Conservation (phyloP, 768 basidiomycete genomes). For the Lentinula guzmanii region DNA sequence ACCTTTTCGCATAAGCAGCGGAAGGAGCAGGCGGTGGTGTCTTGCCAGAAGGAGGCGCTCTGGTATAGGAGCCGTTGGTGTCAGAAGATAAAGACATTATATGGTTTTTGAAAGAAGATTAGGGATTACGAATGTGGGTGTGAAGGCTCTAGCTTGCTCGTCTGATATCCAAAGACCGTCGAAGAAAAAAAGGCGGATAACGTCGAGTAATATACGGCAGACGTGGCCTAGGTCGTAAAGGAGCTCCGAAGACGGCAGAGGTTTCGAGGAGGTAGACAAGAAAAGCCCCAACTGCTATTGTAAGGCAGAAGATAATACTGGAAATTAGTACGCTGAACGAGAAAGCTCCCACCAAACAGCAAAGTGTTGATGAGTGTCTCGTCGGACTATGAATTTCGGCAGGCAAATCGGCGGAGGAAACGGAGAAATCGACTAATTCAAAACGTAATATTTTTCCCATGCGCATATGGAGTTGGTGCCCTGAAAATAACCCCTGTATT, state of each 20-base stretch:
- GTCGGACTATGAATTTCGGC: background rate
- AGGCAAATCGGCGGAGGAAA: background rate
- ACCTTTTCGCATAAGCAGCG: constrained; percentile 87
- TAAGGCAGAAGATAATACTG: constrained; percentile 52
- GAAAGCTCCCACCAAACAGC: background rate
- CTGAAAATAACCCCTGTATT: background rate
- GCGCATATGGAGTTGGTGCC: background rate
- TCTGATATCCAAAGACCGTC: constrained; percentile 14
- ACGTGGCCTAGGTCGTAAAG: constrained; percentile 32
- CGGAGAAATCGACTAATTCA: background rate
- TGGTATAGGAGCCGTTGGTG: constrained; percentile 76
- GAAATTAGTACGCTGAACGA: constrained; percentile 34
- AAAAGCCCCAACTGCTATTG: constrained; percentile 48
- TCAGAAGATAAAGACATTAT: constrained; percentile 92
- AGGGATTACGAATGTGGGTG: constrained; percentile 60
- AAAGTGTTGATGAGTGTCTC: background rate
- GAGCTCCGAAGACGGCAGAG: constrained; percentile 19
- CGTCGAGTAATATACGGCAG: constrained; percentile 16
- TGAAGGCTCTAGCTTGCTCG: constrained; percentile 2
- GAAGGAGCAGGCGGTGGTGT: constrained; percentile 89
- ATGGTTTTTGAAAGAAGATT: constrained; percentile 65
- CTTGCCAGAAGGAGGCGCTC: constrained; percentile 75
- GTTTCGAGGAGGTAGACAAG: constrained; percentile 31
- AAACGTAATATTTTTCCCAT: background rate
- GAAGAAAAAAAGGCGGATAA: constrained; percentile 27